These are phyloP conservation scores for Venturia oleaginea DNA, from an alignment of 2,329 filamentous ascomycete species.

Conservation along the genomic window DNA sequence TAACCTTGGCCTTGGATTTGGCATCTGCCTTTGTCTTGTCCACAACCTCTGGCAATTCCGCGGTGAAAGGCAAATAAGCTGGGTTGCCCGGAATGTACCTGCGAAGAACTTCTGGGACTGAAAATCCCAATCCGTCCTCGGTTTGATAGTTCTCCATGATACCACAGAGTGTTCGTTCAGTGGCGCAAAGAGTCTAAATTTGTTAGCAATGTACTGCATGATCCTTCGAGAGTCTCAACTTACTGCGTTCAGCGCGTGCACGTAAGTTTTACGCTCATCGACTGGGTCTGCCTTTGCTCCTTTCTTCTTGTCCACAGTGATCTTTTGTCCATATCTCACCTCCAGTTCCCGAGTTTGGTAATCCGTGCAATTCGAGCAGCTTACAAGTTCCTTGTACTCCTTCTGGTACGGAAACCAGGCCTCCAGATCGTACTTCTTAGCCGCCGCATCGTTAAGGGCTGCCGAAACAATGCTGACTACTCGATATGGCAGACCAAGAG, in stretches of 20 bases:
- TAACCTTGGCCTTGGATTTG: constrained; percentile 15
- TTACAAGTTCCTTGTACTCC: constrained; percentile 89
- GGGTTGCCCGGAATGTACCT: constrained; percentile 87
- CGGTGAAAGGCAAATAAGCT: constrained; percentile 80
- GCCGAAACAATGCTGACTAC: constrained; percentile 94
- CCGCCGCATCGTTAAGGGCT: constrained; percentile 77
- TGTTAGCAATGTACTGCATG: constrained; percentile 83
- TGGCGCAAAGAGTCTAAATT: constrained; percentile 65
- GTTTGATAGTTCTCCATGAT: constrained; percentile 96
- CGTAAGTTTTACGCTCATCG: constrained; percentile 72
- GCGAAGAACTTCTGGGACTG: constrained; percentile 71
- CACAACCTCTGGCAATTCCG: constrained; percentile 44
- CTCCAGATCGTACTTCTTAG: constrained; percentile 92
- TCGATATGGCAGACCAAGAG: constrained; percentile 78
- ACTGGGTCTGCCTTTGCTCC: constrained; percentile 37
- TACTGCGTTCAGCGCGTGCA: constrained; percentile 79
- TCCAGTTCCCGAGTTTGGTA: constrained; percentile 93
- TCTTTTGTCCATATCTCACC: constrained; percentile 81
- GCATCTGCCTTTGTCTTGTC: constrained; percentile 22
- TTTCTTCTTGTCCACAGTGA: constrained; percentile 71
- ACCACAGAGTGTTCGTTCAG: constrained; percentile 80
- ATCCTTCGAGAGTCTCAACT: constrained; percentile 85
- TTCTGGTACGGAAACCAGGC: constrained; percentile 94
- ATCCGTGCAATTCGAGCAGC: constrained; percentile 95
- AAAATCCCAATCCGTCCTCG: constrained; percentile 68